phyloP scores from a whole-genome alignment of 2,329 filamentous ascomycete genomes.

The Pseudogymnoascus sp. region DNA sequence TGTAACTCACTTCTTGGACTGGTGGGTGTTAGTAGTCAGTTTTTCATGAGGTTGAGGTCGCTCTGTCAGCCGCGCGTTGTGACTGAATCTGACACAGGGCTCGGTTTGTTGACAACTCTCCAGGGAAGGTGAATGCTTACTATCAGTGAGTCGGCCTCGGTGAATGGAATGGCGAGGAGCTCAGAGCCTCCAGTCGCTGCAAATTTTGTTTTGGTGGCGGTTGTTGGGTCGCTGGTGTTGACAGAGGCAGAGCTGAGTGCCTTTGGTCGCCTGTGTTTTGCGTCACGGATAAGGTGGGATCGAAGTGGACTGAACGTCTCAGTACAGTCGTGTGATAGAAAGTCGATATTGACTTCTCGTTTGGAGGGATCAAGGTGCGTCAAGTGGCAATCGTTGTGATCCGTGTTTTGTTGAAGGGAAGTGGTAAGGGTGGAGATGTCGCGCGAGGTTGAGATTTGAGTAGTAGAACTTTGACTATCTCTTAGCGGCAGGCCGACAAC shows the following conservation, averaged over 20 bases:
- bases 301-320: not conserved
- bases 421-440: constrained; percentile 6
- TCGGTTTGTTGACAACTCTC: constrained; percentile 2
- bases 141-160: constrained; percentile 4
- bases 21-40: not conserved
- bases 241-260: not conserved
- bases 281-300: constrained; percentile 7
- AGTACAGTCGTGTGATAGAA: not conserved
- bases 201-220: not conserved
- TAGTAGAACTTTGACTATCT: constrained; percentile 7
- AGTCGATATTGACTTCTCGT: constrained; percentile 6
- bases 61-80: not conserved
- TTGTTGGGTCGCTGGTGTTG: not conserved
- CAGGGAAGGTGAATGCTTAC: constrained; percentile 2
- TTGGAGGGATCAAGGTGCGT: not conserved
- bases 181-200: not conserved
- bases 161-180: not conserved
- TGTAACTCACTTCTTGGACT: constrained; percentile 24
- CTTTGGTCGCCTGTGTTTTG: constrained; percentile 7
- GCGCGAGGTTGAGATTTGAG: constrained; percentile 8
- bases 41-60: not conserved
- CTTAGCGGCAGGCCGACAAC: constrained; percentile 5
- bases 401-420: not conserved
- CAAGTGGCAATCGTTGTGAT: not conserved
- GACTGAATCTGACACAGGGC: not conserved